These are phyloP conservation scores for Trichoderma sp. DNA, from an alignment of 2,329 filamentous ascomycete species.

Conservation along the genomic window DNA sequence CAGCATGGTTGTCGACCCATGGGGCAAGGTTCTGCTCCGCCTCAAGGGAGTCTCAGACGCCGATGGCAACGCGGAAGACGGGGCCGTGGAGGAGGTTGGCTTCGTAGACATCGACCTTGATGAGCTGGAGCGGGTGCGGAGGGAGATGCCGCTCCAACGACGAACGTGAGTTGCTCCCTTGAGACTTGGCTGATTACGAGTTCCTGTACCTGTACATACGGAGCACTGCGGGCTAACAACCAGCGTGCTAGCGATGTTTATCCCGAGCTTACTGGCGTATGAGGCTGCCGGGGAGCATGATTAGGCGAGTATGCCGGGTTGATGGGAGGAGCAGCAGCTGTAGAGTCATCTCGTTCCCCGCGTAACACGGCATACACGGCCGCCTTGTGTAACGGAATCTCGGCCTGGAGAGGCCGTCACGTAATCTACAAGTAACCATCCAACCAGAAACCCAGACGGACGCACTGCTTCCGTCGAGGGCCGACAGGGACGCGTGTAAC, in stretches of 20 bases:
- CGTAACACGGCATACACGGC: not conserved
- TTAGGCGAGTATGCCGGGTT: no score
- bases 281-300: not conserved
- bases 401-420: not conserved
- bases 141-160: slow-evolving; percentile 50
- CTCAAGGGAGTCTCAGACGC: slow-evolving; percentile 53
- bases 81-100: slow-evolving; percentile 45
- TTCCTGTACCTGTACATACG: not conserved
- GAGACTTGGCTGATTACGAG: not conserved
- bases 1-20: slow-evolving; percentile 81
- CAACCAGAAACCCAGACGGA: not conserved
- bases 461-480: not conserved
- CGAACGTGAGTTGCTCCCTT: slow-evolving; percentile 44
- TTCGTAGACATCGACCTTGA: slow-evolving; percentile 53
- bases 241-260: slow-evolving; percentile 9
- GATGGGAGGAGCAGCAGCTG: no score
- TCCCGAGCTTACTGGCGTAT: slow-evolving; percentile 4
- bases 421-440: not conserved
- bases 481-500: not conserved
- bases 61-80: slow-evolving; percentile 40
- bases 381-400: not conserved
- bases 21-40: slow-evolving; percentile 71
- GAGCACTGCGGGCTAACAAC: slow-evolving; percentile 2
- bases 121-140: slow-evolving; percentile 46
- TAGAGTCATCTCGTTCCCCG: not conserved